A percentile compares a stretch with the other conserved stretches of the same genome.
Conservation (phyloP, 257 asterid species). For the Solanum corneliomulleri region DNA sequence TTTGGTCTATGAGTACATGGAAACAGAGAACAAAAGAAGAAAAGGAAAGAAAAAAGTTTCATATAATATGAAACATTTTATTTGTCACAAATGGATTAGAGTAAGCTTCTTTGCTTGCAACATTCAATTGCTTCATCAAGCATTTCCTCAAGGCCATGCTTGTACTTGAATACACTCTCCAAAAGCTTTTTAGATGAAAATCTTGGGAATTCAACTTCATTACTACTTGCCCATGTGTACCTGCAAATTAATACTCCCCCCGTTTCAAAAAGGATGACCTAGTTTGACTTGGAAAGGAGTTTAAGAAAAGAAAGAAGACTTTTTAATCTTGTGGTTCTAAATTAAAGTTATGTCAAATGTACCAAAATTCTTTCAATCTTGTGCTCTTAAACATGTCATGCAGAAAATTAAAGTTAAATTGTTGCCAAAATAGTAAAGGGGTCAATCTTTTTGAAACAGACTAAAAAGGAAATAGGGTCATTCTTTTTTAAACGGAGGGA, state of each 20-base stretch:
- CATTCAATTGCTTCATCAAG: slow-evolving; percentile 34
- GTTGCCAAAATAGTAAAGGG: too few species aligned
- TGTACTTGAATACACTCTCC: slow-evolving; percentile 34
- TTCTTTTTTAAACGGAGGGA: too few species aligned
- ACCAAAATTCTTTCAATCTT: too few species aligned
- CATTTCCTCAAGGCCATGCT: slow-evolving; percentile 46
- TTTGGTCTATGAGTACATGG: not conserved
- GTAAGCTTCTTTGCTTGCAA: slow-evolving; percentile 26
- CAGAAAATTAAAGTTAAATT: too few species aligned
- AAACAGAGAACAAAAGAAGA: not conserved
- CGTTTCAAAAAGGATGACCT: too few species aligned
- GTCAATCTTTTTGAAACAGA: too few species aligned
- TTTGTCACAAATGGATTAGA: not conserved
- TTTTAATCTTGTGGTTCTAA: too few species aligned
- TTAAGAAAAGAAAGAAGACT: too few species aligned
- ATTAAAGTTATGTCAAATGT: too few species aligned
- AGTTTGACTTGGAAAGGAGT: too few species aligned
- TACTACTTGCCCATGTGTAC: slow-evolving; percentile 20
- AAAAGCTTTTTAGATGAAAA: slow-evolving; percentile 32
- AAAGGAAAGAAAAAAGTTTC: not conserved
- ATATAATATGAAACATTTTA: not conserved
- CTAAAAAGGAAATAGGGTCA: too few species aligned
- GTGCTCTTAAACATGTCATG: too few species aligned
- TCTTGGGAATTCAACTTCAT: slow-evolving; percentile 8
- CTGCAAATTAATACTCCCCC: not conserved